Evolutionary conservation across 2,329 filamentous ascomycete species (phyloP), one percentile per base, ranked within the genome.

Genomic region (Aspergillus tanneri): DNA sequence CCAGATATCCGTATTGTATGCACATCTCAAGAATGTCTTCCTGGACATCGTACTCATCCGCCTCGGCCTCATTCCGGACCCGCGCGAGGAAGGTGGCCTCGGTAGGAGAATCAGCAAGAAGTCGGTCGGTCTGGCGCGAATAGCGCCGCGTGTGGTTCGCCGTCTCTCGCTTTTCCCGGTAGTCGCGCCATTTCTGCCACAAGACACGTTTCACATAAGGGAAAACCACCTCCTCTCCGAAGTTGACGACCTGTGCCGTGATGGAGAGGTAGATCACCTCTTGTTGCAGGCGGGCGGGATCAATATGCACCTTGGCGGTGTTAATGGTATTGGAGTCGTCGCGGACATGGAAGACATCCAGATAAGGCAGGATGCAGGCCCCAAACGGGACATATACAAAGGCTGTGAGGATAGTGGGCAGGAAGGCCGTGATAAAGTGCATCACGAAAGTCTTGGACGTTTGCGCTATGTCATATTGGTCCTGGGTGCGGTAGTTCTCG

Each of bases 231-330:
- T 99, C 93, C 52, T 92, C 84, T 10, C 80, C 84, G 45, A 96
- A 86, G 64, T 88, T 93, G 59, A 99, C 86, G 28, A 96, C 81
- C 65, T 96, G 92, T 0, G 90, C 92, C 0, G 92, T 96, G 24
- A 97, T 88, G 0, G 92, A 95, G 54, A 95, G 93, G 72, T 95
- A 97, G 54, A 96, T 93, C 66, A 96, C 89, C 67, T 97, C 92
- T 59, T 90, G 88, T 59, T 86, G 87, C 27, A 97, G 82, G 12
- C 93, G 81, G 56, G 85, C 79, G 0, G 90, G 86, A 63, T 97
- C 90, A 70, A 96, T 88, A 43, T 84, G 77, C 67, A 96, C 77
- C 4, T 78, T 81, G 19, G 79, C 63, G 1, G 61, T 48, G 4
- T 72, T 71, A 68, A 62, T 40, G 6, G 54, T 30, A 14, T 43